These are phyloP conservation scores for Scytalidium sp. DNA, from an alignment of 2,329 filamentous ascomycete genomes.

Conservation along the genomic window DNA sequence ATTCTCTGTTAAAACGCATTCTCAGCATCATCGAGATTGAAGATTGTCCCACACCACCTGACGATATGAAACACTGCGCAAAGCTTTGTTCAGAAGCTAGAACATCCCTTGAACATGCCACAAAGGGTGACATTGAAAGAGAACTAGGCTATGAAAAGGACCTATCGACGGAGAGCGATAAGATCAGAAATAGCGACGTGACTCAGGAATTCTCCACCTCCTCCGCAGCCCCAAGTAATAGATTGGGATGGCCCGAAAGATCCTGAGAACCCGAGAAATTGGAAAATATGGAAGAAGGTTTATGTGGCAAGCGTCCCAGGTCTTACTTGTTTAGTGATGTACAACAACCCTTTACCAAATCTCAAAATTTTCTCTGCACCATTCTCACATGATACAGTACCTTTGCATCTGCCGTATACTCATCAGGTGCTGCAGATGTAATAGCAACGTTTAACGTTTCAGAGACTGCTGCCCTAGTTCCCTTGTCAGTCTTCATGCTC, in stretches of 20 bases:
- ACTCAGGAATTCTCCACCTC: too few relatives aligned
- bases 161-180: too few relatives aligned
- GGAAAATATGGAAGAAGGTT: conserved; percentile 15
- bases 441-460: not conserved
- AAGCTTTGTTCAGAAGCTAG: too few relatives aligned
- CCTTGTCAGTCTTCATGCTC: conserved; percentile 62
- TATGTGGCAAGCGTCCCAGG: conserved; percentile 17
- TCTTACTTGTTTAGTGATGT: conserved; percentile 18
- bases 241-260: conserved; percentile 22
- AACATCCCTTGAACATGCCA: too few relatives aligned
- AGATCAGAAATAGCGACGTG: too few relatives aligned
- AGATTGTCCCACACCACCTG: too few relatives aligned
- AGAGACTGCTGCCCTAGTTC: conserved; percentile 16
- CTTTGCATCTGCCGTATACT: conserved; percentile 45
- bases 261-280: conserved; percentile 21
- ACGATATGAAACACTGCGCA: too few relatives aligned
- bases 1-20: too few relatives aligned
- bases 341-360: not conserved
- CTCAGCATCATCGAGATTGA: too few relatives aligned
- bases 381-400: conserved; percentile 23
- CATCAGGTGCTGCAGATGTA: conserved; percentile 12
- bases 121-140: too few relatives aligned
- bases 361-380: not conserved
- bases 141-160: too few relatives aligned
- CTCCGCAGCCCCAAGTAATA: too few relatives aligned